phyloP scores from a whole-genome alignment of 305 asterid species.

The Fraxinus dipetala region DNA sequence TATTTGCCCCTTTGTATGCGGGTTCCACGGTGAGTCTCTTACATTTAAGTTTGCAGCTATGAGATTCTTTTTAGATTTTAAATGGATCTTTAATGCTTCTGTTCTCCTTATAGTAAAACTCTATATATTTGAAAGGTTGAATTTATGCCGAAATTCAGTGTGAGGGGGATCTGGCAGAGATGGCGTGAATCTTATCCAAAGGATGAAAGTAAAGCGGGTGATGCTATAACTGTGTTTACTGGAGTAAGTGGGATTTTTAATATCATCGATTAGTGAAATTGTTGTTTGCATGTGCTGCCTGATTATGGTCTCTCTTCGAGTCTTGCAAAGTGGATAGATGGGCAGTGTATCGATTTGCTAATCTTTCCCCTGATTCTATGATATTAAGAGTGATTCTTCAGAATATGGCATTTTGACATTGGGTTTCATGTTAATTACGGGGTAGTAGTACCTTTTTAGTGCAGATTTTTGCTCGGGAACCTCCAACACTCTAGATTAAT shows the following conservation, averaged over 20 bases:
- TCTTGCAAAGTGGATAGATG: neutral
- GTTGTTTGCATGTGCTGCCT: neutral
- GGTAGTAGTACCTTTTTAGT: neutral
- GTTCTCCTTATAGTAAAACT: slow-evolving; percentile 1
- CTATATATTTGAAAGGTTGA: slow-evolving; percentile 56
- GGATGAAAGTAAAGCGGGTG: slow-evolving; percentile 51
- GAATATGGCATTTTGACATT: neutral
- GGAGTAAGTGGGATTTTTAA: slow-evolving; percentile 56
- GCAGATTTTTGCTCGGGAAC: neutral
- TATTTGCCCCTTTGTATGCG: slow-evolving; percentile 89
- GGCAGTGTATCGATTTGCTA: neutral
- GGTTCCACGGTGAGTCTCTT: slow-evolving; percentile 63
- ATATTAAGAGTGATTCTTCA: neutral
- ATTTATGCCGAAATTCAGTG: slow-evolving; percentile 92
- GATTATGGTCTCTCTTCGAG: neutral
- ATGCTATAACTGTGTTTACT: slow-evolving; percentile 84
- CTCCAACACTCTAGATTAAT: neutral
- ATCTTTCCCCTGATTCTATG: neutral
- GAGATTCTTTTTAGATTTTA: neutral
- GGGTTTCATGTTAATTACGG: neutral
- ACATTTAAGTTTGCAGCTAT: slow-evolving; percentile 13
- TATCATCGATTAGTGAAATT: neutral
- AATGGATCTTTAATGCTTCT: slow-evolving; percentile 1
- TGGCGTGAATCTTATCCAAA: slow-evolving; percentile 90
- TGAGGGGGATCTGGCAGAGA: slow-evolving; percentile 97